Evolutionary conservation across 2,329 filamentous ascomycete species (phyloP).

Genomic region (Alternaria gansuensis): DNA sequence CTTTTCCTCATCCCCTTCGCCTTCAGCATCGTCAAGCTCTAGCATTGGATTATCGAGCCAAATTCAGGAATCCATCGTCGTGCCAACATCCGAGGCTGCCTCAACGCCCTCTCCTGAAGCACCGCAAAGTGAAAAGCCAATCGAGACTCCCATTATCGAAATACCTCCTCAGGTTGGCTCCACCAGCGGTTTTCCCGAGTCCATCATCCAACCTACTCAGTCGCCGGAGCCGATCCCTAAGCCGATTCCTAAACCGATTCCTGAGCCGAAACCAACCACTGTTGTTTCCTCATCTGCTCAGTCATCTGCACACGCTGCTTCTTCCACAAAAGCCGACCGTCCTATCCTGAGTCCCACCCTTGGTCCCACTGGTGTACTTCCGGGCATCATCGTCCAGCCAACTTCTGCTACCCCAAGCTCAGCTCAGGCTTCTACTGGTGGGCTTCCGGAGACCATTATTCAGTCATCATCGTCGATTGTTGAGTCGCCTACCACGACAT

Average conservation of each 20-base stretch:
- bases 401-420: conserved; percentile 9
- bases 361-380: conserved; percentile 19
- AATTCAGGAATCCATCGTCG: background rate
- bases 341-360: conserved; percentile 8
- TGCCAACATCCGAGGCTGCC: conserved; percentile 4
- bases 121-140: conserved; percentile 5
- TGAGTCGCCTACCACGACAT: conserved; percentile 2
- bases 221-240: conserved; percentile 15
- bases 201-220: conserved; percentile 25
- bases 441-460: conserved; percentile 13
- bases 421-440: conserved; percentile 2
- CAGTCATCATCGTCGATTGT: conserved; percentile 17
- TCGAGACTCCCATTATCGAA: conserved; percentile 4
- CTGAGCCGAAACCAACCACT: conserved; percentile 13
- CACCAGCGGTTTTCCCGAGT: conserved; percentile 27
- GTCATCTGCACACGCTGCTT: conserved; percentile 4
- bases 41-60: conserved; percentile 1
- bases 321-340: background rate
- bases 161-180: conserved; percentile 16
- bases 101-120: conserved; percentile 17
- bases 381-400: conserved; percentile 16
- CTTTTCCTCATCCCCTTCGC: conserved; percentile 11
- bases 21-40: conserved; percentile 3
- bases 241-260: background rate
- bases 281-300: conserved; percentile 10